Percentiles rank a stretch among this genome's conserved stretches.
phyloP scores from a whole-genome alignment of 176 grass and related monocot species.

The Avena insularis region DNA sequence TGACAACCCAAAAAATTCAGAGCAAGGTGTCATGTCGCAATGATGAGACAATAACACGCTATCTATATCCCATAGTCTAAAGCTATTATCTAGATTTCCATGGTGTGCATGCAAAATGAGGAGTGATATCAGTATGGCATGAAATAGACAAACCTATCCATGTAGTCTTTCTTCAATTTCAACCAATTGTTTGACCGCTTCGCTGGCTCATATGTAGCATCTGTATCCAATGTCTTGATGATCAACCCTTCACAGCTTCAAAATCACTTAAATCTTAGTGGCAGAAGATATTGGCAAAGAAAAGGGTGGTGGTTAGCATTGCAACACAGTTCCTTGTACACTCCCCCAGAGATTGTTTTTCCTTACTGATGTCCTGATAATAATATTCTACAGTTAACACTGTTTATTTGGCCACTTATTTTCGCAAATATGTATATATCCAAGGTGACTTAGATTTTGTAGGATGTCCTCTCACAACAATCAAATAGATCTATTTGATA shows the following conservation, averaged over 20 bases:
- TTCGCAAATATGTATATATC: conserved; percentile 37
- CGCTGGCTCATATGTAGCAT: conserved; percentile 95
- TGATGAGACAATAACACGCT: background rate
- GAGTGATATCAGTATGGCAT: conserved; percentile 27
- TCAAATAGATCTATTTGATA: conserved; percentile 20
- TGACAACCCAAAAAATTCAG: background rate
- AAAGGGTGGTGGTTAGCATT: conserved; percentile 8
- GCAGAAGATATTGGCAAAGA: conserved; percentile 23
- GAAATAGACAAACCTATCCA: conserved; percentile 81
- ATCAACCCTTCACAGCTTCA: conserved; percentile 98
- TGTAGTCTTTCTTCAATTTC: conserved; percentile 99
- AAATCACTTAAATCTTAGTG: conserved; percentile 43
- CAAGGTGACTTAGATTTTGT: conserved; percentile 17
- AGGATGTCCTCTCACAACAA: conserved; percentile 22
- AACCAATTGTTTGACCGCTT: conserved; percentile 99
- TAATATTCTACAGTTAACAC: conserved; percentile 29
- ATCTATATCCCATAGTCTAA: background rate
- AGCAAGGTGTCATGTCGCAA: conserved; percentile 24
- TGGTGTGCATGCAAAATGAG: conserved; percentile 16
- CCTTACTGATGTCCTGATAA: conserved; percentile 25
- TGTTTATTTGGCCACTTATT: conserved; percentile 22
- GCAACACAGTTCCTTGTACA: conserved; percentile 31
- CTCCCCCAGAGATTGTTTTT: background rate
- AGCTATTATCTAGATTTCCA: conserved; percentile 20
- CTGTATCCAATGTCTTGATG: conserved; percentile 98